These are phyloP conservation scores for Calonectria pauciramosa DNA, from an alignment of 2,329 filamentous ascomycete genomes.

Conservation along the genomic window DNA sequence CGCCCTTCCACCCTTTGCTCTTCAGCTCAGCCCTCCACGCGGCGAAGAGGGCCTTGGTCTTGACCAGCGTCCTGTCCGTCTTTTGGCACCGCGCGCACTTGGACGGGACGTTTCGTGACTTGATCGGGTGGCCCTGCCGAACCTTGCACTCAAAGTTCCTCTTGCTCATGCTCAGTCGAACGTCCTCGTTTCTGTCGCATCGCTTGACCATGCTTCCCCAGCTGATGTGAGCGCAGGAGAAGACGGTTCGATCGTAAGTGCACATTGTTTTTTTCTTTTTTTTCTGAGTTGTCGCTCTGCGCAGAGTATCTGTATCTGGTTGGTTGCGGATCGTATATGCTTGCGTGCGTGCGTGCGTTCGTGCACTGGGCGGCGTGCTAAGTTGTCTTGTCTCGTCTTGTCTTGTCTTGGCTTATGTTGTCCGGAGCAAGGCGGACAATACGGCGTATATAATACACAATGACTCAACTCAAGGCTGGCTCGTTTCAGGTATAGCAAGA, in stretches of 20 bases:
- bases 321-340: no score
- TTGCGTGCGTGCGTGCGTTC: background rate
- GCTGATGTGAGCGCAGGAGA: slow-evolving; percentile 42
- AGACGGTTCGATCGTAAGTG: slow-evolving; percentile 42
- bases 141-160: slow-evolving; percentile 34
- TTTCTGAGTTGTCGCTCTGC: background rate
- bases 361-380: background rate
- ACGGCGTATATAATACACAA: background rate
- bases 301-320: background rate
- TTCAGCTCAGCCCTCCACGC: background rate
- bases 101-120: slow-evolving; percentile 34
- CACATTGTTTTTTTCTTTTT: slow-evolving; percentile 46
- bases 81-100: slow-evolving; percentile 43
- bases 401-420: background rate
- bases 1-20: slow-evolving; percentile 6
- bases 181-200: slow-evolving; percentile 38
- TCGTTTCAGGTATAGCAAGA: background rate
- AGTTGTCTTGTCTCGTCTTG: background rate
- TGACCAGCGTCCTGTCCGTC: slow-evolving; percentile 34
- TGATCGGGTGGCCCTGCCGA: slow-evolving; percentile 40
- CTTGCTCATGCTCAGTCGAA: slow-evolving; percentile 10
- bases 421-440: background rate
- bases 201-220: slow-evolving; percentile 44
- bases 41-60: slow-evolving; percentile 26
- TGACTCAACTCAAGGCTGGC: background rate